These are phyloP conservation scores for Mucor sp. DNA, from an alignment of 371 early-diverging fungal genomes.

Conservation along the genomic window DNA sequence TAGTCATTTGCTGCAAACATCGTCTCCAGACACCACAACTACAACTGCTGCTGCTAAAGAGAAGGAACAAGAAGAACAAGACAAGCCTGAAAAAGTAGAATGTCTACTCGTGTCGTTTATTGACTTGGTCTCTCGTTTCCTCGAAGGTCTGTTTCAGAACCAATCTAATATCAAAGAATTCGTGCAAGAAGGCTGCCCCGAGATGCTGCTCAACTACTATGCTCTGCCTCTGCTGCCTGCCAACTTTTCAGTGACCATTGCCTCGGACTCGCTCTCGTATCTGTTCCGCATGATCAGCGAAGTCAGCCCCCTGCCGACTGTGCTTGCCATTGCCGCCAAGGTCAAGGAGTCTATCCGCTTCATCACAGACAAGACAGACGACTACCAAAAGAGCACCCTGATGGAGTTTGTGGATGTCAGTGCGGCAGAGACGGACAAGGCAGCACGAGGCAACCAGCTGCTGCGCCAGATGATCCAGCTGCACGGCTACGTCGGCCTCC, in stretches of 20 bases:
- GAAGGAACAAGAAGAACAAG: constrained; percentile 13
- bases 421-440: constrained; percentile 49
- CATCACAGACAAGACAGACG: constrained; percentile 31
- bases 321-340: constrained; percentile 52
- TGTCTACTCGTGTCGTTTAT: constrained; percentile 39
- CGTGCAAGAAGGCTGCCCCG: constrained; percentile 68
- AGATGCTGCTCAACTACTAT: constrained; percentile 66
- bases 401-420: constrained; percentile 53
- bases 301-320: constrained; percentile 55
- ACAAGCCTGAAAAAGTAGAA: constrained; percentile 57
- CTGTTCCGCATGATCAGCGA: constrained; percentile 76
- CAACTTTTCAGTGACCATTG: constrained; percentile 72
- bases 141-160: constrained; percentile 88
- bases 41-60: neutral
- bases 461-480: constrained; percentile 64
- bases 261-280: constrained; percentile 71
- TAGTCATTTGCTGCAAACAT: constrained; percentile 35
- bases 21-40: constrained; percentile 5
- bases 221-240: constrained; percentile 72
- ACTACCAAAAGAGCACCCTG: constrained; percentile 37
- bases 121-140: constrained; percentile 61
- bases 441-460: constrained; percentile 52
- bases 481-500: constrained; percentile 64
- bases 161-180: constrained; percentile 74
- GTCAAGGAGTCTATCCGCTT: constrained; percentile 50